These are phyloP conservation scores for Pleurostoma richardsiae DNA, from an alignment of 2,329 filamentous ascomycete species.

Conservation along the genomic window DNA sequence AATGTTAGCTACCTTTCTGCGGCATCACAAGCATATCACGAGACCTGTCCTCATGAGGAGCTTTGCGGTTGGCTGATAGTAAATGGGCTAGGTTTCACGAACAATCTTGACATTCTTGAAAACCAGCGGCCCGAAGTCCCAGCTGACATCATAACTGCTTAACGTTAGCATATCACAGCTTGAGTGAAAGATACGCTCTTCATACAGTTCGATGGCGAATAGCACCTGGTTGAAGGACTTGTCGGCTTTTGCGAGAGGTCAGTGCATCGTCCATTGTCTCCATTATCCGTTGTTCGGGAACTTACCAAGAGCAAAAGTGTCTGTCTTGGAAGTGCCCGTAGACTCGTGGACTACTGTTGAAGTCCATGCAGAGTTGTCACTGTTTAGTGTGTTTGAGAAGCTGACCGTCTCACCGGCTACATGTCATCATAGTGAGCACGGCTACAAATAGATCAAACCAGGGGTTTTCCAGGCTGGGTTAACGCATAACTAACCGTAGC, in stretches of 20 bases:
- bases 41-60: too few relatives aligned
- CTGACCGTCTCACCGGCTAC: slow-evolving; percentile 20
- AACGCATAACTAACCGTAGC: slow-evolving; percentile 5
- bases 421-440: slow-evolving; percentile 1
- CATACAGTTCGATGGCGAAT: slow-evolving; percentile 32
- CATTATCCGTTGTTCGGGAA: too few relatives aligned
- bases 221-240: slow-evolving; percentile 31
- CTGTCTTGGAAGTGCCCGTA: slow-evolving; percentile 19
- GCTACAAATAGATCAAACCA: too few relatives aligned
- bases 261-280: too few relatives aligned
- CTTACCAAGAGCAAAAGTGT: slow-evolving; percentile 23
- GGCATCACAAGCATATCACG: too few relatives aligned
- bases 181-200: slow-evolving; percentile 3
- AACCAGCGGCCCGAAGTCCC: slow-evolving; percentile 31
- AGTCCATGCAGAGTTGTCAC: slow-evolving; percentile 22
- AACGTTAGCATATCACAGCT: not conserved
- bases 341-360: slow-evolving; percentile 23
- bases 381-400: slow-evolving; percentile 21
- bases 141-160: slow-evolving; percentile 23
- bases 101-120: slow-evolving; percentile 44
- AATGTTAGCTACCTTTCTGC: not conserved
- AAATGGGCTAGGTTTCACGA: not conserved
- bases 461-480: too few relatives aligned
- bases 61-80: too few relatives aligned
- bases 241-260: not conserved